Percentiles rank a stretch among this genome's conserved stretches.
These are phyloP conservation scores for Saitozyma podzolica DNA, from an alignment of 768 basidiomycete species.

Conservation along the genomic window DNA sequence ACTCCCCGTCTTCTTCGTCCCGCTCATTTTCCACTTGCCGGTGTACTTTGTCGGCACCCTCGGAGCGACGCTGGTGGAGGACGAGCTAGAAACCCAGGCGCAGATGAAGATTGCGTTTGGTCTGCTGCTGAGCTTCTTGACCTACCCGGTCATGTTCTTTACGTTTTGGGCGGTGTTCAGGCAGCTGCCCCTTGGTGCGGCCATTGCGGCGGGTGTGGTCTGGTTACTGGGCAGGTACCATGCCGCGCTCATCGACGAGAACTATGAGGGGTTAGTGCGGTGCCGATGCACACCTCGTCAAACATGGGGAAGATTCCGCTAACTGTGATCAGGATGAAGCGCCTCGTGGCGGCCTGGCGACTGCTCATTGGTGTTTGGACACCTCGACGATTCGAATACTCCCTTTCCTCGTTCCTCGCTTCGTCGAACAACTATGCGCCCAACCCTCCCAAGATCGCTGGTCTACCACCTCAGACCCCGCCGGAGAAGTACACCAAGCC, in stretches of 20 bases:
- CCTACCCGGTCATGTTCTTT: slow-evolving; percentile 83
- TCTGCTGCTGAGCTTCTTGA: slow-evolving; percentile 66
- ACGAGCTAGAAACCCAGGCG: slow-evolving; percentile 92
- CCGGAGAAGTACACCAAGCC: slow-evolving; percentile 32
- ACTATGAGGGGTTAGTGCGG: slow-evolving; percentile 71
- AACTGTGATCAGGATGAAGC: slow-evolving; percentile 65
- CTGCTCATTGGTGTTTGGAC: slow-evolving; percentile 94
- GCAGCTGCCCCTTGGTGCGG: slow-evolving; percentile 71
- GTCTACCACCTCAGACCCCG: slow-evolving; percentile 25
- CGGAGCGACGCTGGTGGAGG: slow-evolving; percentile 71
- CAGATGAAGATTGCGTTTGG: slow-evolving; percentile 95
- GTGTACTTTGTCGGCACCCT: slow-evolving; percentile 77
- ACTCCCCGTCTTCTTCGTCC: slow-evolving; percentile 86
- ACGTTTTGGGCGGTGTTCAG: slow-evolving; percentile 79
- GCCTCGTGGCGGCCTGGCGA: slow-evolving; percentile 89
- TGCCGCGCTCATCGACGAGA: slow-evolving; percentile 77
- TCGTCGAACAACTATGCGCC: slow-evolving; percentile 29
- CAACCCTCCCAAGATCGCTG: slow-evolving; percentile 39
- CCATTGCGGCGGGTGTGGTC: slow-evolving; percentile 68
- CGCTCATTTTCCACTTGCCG: slow-evolving; percentile 63
- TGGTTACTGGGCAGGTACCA: slow-evolving; percentile 84
- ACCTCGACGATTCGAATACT: slow-evolving; percentile 78
- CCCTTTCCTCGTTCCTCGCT: slow-evolving; percentile 62
- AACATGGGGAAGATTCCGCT: slow-evolving; percentile 7
- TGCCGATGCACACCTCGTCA: not conserved